Conservation (phyloP, 345 rosid species). For the Bruguiera gymnorhiza region DNA sequence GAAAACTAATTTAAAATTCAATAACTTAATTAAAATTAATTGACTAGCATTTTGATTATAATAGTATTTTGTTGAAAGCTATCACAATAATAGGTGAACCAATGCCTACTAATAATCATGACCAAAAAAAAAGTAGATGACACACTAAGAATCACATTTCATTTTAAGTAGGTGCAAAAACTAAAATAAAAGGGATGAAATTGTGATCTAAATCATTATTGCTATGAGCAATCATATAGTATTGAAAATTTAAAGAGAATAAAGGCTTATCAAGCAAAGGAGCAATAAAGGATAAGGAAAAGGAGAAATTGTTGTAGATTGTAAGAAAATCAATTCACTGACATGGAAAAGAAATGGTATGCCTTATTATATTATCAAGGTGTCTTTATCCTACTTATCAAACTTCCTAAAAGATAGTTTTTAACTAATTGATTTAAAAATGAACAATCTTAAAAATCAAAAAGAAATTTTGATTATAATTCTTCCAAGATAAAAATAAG, state of each 20-base stretch:
- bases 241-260: neutral
- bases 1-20: too few relatives aligned
- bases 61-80: constrained; percentile 23
- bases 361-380: too few relatives aligned
- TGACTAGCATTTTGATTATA: constrained; percentile 78
- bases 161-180: neutral
- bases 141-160: neutral
- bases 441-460: too few relatives aligned
- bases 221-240: too few relatives aligned
- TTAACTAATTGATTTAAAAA: too few relatives aligned
- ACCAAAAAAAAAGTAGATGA: neutral
- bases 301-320: neutral
- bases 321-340: neutral
- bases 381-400: too few relatives aligned
- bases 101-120: constrained; percentile 47
- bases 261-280: too few relatives aligned
- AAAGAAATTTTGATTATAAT: too few relatives aligned
- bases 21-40: too few relatives aligned
- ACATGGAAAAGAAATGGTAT: neutral
- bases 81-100: constrained; percentile 79
- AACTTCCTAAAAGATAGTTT: too few relatives aligned
- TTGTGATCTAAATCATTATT: too few relatives aligned
- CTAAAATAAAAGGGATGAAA: neutral
- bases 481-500: too few relatives aligned
- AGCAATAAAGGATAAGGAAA: neutral